These are phyloP conservation scores for Podaxis sp. DNA, from an alignment of 768 basidiomycete species.

Conservation along the genomic window DNA sequence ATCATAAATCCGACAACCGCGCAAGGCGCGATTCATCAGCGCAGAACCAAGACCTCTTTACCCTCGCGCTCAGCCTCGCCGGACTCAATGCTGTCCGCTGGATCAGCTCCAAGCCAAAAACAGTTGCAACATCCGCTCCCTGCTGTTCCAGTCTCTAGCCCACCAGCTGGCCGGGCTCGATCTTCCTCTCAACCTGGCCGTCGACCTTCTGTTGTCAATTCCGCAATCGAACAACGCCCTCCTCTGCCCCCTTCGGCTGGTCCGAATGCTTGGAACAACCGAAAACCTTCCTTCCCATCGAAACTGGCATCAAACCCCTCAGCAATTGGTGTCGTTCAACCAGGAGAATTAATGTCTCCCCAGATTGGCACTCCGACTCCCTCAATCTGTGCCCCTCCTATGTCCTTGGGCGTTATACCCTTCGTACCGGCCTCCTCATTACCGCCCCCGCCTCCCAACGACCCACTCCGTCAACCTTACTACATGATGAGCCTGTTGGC, in stretches of 20 bases:
- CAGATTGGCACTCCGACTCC: conserved; percentile 21
- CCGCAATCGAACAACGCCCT: conserved; percentile 38
- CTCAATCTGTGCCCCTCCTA: conserved; percentile 8
- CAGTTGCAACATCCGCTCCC: conserved; percentile 33
- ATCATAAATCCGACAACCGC: conserved; percentile 57
- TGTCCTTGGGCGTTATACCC: conserved; percentile 35
- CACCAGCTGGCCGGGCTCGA: conserved; percentile 45
- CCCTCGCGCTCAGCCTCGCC: conserved; percentile 50
- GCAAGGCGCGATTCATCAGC: conserved; percentile 65
- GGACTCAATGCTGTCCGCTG: conserved; percentile 40
- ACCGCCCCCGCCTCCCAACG: conserved; percentile 66
- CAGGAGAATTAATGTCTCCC: conserved; percentile 28
- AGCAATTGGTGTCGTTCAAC: neutral
- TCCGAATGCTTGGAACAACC: conserved; percentile 36
- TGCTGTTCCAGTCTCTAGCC: conserved; percentile 28
- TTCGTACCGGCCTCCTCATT: conserved; percentile 76
- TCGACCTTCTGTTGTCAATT: conserved; percentile 53
- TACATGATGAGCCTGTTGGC: conserved; percentile 83
- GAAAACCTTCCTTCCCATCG: conserved; percentile 53
- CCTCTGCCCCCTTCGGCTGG: conserved; percentile 41
- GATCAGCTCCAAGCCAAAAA: conserved; percentile 27
- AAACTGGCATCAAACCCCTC: conserved; percentile 44
- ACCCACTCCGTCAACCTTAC: conserved; percentile 80
- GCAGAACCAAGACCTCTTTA: conserved; percentile 61
- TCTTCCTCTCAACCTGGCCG: conserved; percentile 78